Percentiles rank a stretch among this genome's conserved stretches.
These are phyloP conservation scores for Chytriomyces sp. DNA, from an alignment of 192 early-diverging fungal genomes.

Conservation along the genomic window DNA sequence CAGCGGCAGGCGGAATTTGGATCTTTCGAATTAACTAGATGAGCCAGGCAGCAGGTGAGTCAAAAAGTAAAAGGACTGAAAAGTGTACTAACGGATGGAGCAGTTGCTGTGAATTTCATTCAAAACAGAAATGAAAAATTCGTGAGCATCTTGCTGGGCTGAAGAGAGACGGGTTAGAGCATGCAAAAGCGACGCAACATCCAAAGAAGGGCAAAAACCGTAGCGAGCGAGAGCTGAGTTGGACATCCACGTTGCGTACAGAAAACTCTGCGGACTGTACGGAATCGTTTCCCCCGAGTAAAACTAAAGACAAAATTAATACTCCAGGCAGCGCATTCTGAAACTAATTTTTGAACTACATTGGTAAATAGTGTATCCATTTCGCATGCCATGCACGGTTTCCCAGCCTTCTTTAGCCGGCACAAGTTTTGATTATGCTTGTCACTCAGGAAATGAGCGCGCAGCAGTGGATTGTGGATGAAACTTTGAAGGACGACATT, in stretches of 20 bases:
- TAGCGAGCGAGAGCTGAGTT: conserved; percentile 88
- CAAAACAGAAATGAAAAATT: conserved; percentile 90
- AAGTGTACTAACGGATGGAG: conserved; percentile 16
- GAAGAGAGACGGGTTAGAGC: too few species aligned
- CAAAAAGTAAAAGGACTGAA: not conserved
- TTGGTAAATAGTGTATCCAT: conserved; percentile 82
- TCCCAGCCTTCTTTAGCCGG: conserved; percentile 47
- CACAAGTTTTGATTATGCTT: conserved; percentile 76
- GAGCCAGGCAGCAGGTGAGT: conserved; percentile 30
- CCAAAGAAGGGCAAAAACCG: conserved; percentile 7
- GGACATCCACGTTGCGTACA: conserved; percentile 89
- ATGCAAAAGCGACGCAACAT: too few species aligned
- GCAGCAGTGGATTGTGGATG: conserved; percentile 88
- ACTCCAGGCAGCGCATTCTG: not conserved
- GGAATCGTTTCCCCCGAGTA: conserved; percentile 73
- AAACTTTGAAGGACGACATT: conserved; percentile 91
- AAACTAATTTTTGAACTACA: conserved; percentile 44
- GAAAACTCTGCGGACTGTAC: conserved; percentile 80
- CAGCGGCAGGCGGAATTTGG: conserved; percentile 70
- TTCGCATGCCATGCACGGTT: conserved; percentile 89
- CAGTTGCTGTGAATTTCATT: conserved; percentile 80
- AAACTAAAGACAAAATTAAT: conserved; percentile 49
- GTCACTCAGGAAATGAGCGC: conserved; percentile 90
- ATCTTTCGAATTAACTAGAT: conserved; percentile 24
- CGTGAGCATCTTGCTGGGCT: conserved; percentile 95